phyloP scores from a whole-genome alignment of 352 stramenopile genomes.

The Globisporangium emineosum region DNA sequence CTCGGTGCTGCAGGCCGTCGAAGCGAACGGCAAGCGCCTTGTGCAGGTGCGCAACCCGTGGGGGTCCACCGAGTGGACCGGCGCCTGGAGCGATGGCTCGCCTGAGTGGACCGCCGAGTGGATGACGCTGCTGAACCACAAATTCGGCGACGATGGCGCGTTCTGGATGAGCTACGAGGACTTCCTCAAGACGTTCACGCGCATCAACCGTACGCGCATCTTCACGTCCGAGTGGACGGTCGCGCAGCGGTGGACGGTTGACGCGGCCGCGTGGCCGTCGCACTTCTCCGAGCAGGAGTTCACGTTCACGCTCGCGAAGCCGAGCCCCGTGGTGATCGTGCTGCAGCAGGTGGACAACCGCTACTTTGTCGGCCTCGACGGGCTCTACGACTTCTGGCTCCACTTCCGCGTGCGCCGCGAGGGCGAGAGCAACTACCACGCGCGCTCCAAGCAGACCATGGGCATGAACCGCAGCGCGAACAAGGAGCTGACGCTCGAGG shows the following conservation, averaged over 20 bases:
- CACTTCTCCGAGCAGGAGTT: constrained; percentile 26
- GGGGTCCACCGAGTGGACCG: constrained; percentile 48
- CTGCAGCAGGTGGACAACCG: constrained; percentile 34
- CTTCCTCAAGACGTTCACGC: constrained; percentile 30
- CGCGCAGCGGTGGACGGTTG: constrained; percentile 31
- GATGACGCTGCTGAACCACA: constrained; percentile 35
- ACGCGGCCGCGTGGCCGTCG: constrained; percentile 23
- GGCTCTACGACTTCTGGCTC: constrained; percentile 32
- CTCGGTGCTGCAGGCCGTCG: constrained; percentile 41
- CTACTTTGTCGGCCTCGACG: constrained; percentile 38
- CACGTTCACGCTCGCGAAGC: constrained; percentile 22
- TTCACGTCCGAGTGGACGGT: constrained; percentile 33
- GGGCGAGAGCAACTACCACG: constrained; percentile 26
- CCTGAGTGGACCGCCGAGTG: constrained; percentile 42
- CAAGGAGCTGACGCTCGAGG: constrained; percentile 28
- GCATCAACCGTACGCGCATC: constrained; percentile 30
- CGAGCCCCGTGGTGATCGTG: constrained; percentile 27
- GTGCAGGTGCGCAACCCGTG: constrained; percentile 47
- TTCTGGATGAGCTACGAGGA: constrained; percentile 62
- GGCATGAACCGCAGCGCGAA: constrained; percentile 30
- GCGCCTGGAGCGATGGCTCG: constrained; percentile 40
- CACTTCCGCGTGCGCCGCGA: constrained; percentile 31
- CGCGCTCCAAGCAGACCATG: constrained; percentile 22
- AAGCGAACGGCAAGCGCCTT: constrained; percentile 31
- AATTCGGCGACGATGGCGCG: constrained; percentile 44